Evolutionary conservation across 371 early-diverging fungal genomes (phyloP).

Genomic region (Mortierella sp.): DNA sequence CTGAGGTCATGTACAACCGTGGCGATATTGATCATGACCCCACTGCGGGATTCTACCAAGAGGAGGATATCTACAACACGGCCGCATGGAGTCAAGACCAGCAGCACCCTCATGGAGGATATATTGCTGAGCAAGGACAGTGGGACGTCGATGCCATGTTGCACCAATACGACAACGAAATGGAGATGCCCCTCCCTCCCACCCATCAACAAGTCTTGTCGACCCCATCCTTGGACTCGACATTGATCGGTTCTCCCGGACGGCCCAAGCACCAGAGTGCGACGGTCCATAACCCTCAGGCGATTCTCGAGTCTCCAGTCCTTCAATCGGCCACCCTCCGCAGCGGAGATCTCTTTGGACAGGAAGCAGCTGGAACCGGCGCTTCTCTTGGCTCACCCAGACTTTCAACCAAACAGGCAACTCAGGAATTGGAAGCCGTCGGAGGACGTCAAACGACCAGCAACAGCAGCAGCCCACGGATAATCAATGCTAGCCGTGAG

Average conservation of each 20-base stretch:
- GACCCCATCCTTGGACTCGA: background rate
- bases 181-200: background rate
- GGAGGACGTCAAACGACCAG: background rate
- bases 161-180: background rate
- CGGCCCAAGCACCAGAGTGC: background rate
- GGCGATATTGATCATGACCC: constrained; percentile 1
- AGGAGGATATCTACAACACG: constrained; percentile 12
- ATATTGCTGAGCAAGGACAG: constrained; percentile 6
- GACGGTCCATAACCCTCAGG: constrained; percentile 15
- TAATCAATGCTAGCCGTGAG: constrained; percentile 9
- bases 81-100: constrained; percentile 1
- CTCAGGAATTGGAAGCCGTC: background rate
- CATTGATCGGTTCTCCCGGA: background rate
- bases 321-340: constrained; percentile 20
- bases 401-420: constrained; percentile 8
- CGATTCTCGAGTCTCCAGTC: constrained; percentile 33
- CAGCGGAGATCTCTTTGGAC: constrained; percentile 38
- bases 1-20: constrained; percentile 38
- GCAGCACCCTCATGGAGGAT: constrained; percentile 7
- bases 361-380: constrained; percentile 10
- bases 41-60: constrained; percentile 29
- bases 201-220: background rate
- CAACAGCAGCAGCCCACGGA: constrained; percentile 4
- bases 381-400: background rate
- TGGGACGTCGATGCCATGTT: background rate